phyloP scores from a whole-genome alignment of 2,329 filamentous ascomycete species.

The Neonectria faginata region DNA sequence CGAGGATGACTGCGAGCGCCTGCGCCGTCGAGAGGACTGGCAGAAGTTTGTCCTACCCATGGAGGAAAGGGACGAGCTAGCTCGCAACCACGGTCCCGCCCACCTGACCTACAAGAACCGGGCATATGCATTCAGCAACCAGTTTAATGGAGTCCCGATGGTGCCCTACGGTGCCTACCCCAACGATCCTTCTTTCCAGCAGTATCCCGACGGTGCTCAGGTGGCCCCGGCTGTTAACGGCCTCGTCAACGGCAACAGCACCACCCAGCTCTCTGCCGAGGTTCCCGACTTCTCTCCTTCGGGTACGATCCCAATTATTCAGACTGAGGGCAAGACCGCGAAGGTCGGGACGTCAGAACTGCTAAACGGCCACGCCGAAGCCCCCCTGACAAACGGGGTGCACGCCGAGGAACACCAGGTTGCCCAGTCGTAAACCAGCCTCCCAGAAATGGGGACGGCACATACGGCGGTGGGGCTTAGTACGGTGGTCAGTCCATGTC shows the following conservation, averaged over 20 bases:
- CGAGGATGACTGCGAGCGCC: slow-evolving; percentile 80
- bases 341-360: slow-evolving; percentile 28
- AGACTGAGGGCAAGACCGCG: slow-evolving; percentile 27
- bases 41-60: slow-evolving; percentile 80
- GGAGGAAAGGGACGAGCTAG: slow-evolving; percentile 77
- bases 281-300: slow-evolving; percentile 56
- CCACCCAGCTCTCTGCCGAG: slow-evolving; percentile 53
- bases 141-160: slow-evolving; percentile 49
- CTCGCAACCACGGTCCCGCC: slow-evolving; percentile 76
- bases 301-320: slow-evolving; percentile 36
- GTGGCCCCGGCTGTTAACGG: slow-evolving; percentile 54
- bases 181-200: slow-evolving; percentile 46
- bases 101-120: slow-evolving; percentile 54
- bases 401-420: slow-evolving; percentile 36
- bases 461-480: slow-evolving; percentile 20
- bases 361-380: slow-evolving; percentile 40
- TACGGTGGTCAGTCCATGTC: slow-evolving; percentile 20
- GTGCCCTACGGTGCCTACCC: slow-evolving; percentile 49
- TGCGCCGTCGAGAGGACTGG: slow-evolving; percentile 83
- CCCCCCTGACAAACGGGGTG: slow-evolving; percentile 46
- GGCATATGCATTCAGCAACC: slow-evolving; percentile 44
- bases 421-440: slow-evolving; percentile 33
- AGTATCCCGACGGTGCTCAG: slow-evolving; percentile 48
- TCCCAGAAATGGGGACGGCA: slow-evolving; percentile 19
- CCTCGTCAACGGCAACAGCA: slow-evolving; percentile 43